Evolutionary conservation across 257 asterid species (phyloP).

Genomic region (Euphrasia confusa): DNA sequence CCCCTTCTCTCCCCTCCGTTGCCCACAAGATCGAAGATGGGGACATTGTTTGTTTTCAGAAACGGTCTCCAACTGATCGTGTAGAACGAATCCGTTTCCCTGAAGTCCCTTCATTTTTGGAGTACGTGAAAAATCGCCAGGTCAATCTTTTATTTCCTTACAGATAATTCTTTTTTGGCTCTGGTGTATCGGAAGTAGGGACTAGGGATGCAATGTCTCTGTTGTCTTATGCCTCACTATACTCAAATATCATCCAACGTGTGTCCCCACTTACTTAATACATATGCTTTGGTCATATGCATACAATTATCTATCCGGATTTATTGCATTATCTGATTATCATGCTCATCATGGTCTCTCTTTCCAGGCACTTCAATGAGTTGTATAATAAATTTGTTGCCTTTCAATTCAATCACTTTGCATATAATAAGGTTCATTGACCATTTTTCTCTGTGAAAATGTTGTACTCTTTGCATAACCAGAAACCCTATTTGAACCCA

Average conservation of each 20-base stretch:
- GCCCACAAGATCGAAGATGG: constrained; percentile 81
- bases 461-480: too few relatives aligned
- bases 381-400: not conserved
- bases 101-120: constrained; percentile 80
- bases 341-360: not conserved
- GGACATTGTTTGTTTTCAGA: constrained; percentile 93
- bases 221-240: constrained; percentile 1
- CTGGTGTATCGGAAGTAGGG: constrained; percentile 9
- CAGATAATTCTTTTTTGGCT: constrained; percentile 7
- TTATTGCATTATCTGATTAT: constrained; percentile 1
- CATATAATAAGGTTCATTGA: not conserved
- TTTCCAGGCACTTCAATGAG: constrained; percentile 5
- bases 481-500: too few relatives aligned
- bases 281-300: not conserved
- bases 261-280: constrained; percentile 8
- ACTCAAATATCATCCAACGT: constrained; percentile 5
- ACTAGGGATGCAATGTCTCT: constrained; percentile 3
- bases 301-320: constrained; percentile 2
- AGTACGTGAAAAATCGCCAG: constrained; percentile 95
- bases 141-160: constrained; percentile 32
- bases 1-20: constrained; percentile 3
- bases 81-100: constrained; percentile 60
- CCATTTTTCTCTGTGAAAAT: not conserved
- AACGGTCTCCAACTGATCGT: constrained; percentile 45
- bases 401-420: constrained; percentile 2